Conservation (phyloP, 805 yeast species). For the Lipomyces japonicus region DNA sequence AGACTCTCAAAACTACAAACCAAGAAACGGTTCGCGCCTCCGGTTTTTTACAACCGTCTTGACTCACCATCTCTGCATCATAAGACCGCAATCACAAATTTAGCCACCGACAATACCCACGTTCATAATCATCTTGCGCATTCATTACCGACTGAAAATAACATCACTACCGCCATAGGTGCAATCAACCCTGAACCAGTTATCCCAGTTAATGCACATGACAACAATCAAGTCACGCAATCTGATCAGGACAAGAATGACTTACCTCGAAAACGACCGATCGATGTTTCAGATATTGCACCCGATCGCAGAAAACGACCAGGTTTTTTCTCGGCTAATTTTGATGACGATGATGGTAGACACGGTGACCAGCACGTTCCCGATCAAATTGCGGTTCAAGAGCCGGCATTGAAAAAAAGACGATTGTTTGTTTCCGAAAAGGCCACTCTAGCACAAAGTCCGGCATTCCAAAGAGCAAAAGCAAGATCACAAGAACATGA, state of each 20-base stretch:
- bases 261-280: slow-evolving; percentile 14
- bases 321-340: slow-evolving; percentile 38
- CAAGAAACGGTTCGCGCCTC: slow-evolving; percentile 5
- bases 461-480: neutral
- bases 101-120: too few species aligned
- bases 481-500: neutral
- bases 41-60: slow-evolving; percentile 2
- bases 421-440: slow-evolving; percentile 14
- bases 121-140: too few species aligned
- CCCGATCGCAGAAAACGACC: slow-evolving; percentile 33
- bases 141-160: too few species aligned
- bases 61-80: neutral
- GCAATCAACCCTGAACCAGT: neutral
- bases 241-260: slow-evolving; percentile 3
- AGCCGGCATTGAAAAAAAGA: slow-evolving; percentile 17
- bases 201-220: slow-evolving; percentile 4
- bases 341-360: slow-evolving; percentile 35
- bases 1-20: neutral
- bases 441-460: slow-evolving; percentile 1
- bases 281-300: slow-evolving; percentile 32
- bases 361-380: slow-evolving; percentile 7
- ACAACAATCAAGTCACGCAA: slow-evolving; percentile 23
- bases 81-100: neutral
- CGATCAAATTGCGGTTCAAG: slow-evolving; percentile 32
- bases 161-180: too few species aligned